These are phyloP conservation scores for Pyrenopolyporus hunteri DNA, from an alignment of 495 filamentous ascomycete species.

Conservation along the genomic window DNA sequence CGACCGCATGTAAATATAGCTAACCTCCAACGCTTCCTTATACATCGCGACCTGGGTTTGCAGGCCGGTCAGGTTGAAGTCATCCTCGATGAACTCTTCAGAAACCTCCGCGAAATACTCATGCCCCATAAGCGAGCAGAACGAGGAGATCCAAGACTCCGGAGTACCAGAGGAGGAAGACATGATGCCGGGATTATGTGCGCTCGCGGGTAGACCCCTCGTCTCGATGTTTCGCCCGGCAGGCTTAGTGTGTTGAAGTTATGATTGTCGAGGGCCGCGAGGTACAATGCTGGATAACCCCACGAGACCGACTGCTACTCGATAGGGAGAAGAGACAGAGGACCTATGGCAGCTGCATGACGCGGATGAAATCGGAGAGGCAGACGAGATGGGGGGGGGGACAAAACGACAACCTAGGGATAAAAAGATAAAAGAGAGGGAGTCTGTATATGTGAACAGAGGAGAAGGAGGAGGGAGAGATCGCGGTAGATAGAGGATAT, in stretches of 20 bases:
- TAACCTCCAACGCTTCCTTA: constrained; percentile 80
- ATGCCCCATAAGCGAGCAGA: constrained; percentile 92
- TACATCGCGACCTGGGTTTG: constrained; percentile 98
- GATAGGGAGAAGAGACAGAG: constrained; percentile 11
- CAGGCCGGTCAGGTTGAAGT: constrained; percentile 96
- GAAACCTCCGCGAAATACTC: constrained; percentile 99
- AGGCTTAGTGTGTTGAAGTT: not conserved
- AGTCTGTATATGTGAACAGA: no score
- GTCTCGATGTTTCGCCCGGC: not conserved
- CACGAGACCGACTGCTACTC: constrained; percentile 19
- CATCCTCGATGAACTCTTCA: constrained; percentile 99
- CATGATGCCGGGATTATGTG: constrained; percentile 43
- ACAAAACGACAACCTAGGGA: not conserved
- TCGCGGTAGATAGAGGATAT: constrained; percentile 19
- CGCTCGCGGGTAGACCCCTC: not conserved
- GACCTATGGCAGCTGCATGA: constrained; percentile 34
- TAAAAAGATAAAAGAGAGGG: not conserved
- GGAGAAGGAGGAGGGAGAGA: no score
- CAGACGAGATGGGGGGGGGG: not conserved
- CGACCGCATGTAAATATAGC: not conserved
- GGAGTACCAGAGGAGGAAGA: constrained; percentile 81
- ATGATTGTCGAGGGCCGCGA: constrained; percentile 6
- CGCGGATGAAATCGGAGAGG: constrained; percentile 3
- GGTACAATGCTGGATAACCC: constrained; percentile 10
- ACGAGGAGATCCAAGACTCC: constrained; percentile 97